Base-by-base conservation (phyloP, 768 basidiomycete genomes). In the Mycena vitilis region DNA sequence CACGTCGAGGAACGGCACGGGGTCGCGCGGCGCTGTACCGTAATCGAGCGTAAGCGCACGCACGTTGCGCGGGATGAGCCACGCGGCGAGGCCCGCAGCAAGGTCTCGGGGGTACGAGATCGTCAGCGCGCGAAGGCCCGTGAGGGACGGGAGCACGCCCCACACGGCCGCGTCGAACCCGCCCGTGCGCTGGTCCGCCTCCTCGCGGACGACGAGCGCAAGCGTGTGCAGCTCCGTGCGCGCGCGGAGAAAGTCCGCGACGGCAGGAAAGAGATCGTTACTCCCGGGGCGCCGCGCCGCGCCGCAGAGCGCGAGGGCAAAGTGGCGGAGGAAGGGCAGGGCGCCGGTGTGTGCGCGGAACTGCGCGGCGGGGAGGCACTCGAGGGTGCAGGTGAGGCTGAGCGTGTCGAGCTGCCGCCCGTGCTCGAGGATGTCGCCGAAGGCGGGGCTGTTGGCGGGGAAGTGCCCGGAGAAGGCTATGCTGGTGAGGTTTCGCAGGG, bases 101-200 rank as follows among this genome's bases (percentile, higher is more conserved):
- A 92, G 77, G 75, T 91, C 91, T 68, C 81, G 79, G 2, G 91
- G 91, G 72, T 91, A 87, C 6, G 87, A 87, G 61, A 91, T 89
- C 59, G 81, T 84, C 63, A 93, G 75, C 45, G 82, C 84, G n/a
- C 78, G 83, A 58, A 93, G 75, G 15, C 81, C 81, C 20, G 79
- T 76, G 30, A 93, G 77, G 7, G 84, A 84, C 0, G 91, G 91
- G 12, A 93, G 79, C 10, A 92, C 87, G 12, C 91, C 91, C 91
- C 90, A 92, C 9, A 88, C 82, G 1, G 88, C 85, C 0, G 91
- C 89, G 69, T 91, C 88, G 70, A 90, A 92, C 34, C 91, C 91
- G 12, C 89, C 82, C 9, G 83, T 81, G 68, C 80, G 81, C 70
- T 87, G 85, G 23, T 82, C 77, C 6, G 68, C 69, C 58, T 83